phyloP scores from a whole-genome alignment of 2,329 filamentous ascomycete genomes.

The Nemania diffusa region DNA sequence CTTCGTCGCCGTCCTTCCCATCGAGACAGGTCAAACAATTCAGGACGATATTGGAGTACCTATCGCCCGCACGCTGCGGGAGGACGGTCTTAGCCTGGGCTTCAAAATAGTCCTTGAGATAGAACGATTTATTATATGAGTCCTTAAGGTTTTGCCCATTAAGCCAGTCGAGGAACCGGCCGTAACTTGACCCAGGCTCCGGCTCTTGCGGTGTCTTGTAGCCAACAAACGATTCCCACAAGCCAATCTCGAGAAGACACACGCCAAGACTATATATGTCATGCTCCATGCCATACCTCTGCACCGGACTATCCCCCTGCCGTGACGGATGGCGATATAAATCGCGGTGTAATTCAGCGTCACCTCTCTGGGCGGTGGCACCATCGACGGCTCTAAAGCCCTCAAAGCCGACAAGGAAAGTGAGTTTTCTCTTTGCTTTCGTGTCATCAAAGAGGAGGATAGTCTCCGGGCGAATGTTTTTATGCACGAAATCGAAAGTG shows the following conservation, averaged over 20 bases:
- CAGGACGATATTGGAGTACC: neutral
- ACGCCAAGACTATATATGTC: constrained; percentile 18
- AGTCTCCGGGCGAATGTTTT: constrained; percentile 11
- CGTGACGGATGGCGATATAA: constrained; percentile 13
- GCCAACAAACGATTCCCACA: constrained; percentile 5
- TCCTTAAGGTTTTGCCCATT: neutral
- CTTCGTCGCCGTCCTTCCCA: neutral
- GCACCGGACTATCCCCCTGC: neutral
- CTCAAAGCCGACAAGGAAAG: constrained; percentile 13
- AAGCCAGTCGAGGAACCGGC: neutral
- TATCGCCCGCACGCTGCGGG: neutral
- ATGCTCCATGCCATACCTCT: constrained; percentile 11
- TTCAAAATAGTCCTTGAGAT: constrained; percentile 2
- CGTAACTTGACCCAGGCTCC: neutral
- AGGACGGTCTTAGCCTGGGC: neutral
- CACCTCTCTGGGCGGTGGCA: neutral
- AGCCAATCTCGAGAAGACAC: constrained; percentile 12
- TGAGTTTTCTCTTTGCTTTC: neutral
- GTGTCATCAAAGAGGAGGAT: constrained; percentile 5
- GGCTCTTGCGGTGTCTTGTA: neutral
- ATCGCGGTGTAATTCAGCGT: constrained; percentile 2
- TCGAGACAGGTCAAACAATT: constrained; percentile 7
- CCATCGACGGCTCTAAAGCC: constrained; percentile 5
- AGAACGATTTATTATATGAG: neutral
- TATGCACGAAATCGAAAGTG: constrained; percentile 13